Base-by-base conservation (phyloP, 805 yeast species). In the Candida sanyiensis region DNA sequence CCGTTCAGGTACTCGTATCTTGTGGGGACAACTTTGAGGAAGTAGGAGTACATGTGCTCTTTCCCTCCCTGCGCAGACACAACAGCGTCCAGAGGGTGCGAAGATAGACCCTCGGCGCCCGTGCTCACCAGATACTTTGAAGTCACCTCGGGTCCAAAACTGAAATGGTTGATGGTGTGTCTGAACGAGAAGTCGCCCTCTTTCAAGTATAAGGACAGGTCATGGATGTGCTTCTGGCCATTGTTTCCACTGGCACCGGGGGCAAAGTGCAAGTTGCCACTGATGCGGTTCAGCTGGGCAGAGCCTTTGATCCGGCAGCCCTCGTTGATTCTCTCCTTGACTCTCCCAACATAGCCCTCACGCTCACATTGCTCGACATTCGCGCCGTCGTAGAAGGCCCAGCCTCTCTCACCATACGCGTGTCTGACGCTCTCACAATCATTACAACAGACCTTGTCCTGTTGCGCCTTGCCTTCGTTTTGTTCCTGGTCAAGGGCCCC, bases 261-360 rank as follows among this genome's bases (percentile, higher is more conserved):
- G 1, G 97, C 96, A 70, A 93, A 88, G 65, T 93, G 97, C 46
- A 93, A 64, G 54, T 86, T 83, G 34, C 98, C 98, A 17, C 83
- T 80, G 31, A 93, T 83, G 63, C 95, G 77, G 61, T 85, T 85
- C 54, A 93, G 76, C 49, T 75, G 67, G 6, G 94, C 81, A 17
- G 73, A 68, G 22, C 98, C 98, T 46, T 73, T 71, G 28, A 93
- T 70, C 47, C 95, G 73, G 62, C 98, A 93, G 20, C 98, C 98
- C 63, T 90, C 96, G 41, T 69, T 56, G 38, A 85, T 63, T 51
- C 81, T 71, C 12, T 69, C 72, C 36, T 66, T 69, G 37, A 89
- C 60, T 30, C 64, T 67, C n/a, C 66, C 54, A 20, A 86, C 94
- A 58, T 85, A 88, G 6, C 95, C 93, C 59, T 87, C 96, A 11